Conservation (phyloP, 805 yeast genomes). For the Kockiozyma suomiensis region DNA sequence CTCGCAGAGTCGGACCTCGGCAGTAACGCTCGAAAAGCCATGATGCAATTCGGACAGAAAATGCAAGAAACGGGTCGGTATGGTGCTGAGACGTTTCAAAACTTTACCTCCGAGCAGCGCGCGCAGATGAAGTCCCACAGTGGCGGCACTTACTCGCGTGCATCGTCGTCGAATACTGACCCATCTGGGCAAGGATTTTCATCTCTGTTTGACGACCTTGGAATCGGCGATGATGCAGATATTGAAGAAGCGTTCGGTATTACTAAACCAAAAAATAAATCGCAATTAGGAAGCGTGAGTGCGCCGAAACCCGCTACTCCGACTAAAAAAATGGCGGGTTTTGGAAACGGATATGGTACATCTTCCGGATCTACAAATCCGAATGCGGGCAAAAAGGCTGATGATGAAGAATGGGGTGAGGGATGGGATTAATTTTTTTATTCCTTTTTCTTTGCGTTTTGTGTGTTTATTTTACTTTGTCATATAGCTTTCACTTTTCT, state of each 20-base stretch:
- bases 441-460: not conserved
- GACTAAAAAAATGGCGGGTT: slow-evolving; percentile 11
- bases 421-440: slow-evolving; percentile 23
- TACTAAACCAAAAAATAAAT: slow-evolving; percentile 58
- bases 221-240: slow-evolving; percentile 43
- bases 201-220: slow-evolving; percentile 60
- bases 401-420: slow-evolving; percentile 30
- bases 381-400: slow-evolving; percentile 10
- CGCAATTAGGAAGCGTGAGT: slow-evolving; percentile 46
- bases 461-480: not conserved
- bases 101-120: slow-evolving; percentile 51
- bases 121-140: slow-evolving; percentile 5
- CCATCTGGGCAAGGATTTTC: slow-evolving; percentile 48
- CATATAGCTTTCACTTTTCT: not conserved
- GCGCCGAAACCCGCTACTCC: not conserved
- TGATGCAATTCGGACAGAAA: slow-evolving; percentile 93
- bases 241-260: slow-evolving; percentile 71
- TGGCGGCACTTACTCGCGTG: not conserved
- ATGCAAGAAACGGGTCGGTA: slow-evolving; percentile 84
- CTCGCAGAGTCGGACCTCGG: slow-evolving; percentile 79
- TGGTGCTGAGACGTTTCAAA: slow-evolving; percentile 68
- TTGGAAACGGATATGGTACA: slow-evolving; percentile 15
- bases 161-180: slow-evolving; percentile 13
- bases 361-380: slow-evolving; percentile 5
- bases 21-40: slow-evolving; percentile 84